Evolutionary conservation across 1,139 yeast genomes (phyloP).

Genomic region (Suhomyces terraborum): DNA sequence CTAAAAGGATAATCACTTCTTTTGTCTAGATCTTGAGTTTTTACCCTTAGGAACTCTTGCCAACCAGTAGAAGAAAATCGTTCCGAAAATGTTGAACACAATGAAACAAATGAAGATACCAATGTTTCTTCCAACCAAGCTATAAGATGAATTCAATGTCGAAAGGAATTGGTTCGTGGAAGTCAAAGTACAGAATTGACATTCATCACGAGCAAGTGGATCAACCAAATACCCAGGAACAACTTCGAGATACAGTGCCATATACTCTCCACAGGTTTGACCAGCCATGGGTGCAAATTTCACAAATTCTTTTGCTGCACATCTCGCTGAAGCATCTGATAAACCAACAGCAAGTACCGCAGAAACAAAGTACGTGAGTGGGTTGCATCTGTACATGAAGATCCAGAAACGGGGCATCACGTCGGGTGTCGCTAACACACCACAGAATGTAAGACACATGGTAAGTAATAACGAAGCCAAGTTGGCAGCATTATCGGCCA

Average conservation of each 20-base stretch:
- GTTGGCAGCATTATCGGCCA: conserved; percentile 77
- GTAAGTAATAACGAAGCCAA: conserved; percentile 64
- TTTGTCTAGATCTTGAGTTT: conserved; percentile 6
- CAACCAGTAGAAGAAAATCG: conserved; percentile 66
- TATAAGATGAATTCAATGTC: conserved; percentile 9
- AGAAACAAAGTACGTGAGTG: conserved; percentile 63
- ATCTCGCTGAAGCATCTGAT: conserved; percentile 50
- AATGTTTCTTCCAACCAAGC: conserved; percentile 12
- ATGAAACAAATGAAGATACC: conserved; percentile 32
- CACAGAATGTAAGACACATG: conserved; percentile 74
- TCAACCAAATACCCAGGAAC: conserved; percentile 40
- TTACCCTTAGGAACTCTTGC: conserved; percentile 67
- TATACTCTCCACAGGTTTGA: conserved; percentile 51
- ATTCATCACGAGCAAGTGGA: conserved; percentile 39
- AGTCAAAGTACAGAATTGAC: conserved; percentile 47
- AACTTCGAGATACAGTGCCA: conserved; percentile 34
- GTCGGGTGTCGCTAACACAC: conserved; percentile 67
- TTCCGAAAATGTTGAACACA: conserved; percentile 51
- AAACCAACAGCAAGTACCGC: conserved; percentile 55
- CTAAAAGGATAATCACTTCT: background rate
- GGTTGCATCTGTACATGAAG: conserved; percentile 65
- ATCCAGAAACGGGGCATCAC: conserved; percentile 52
- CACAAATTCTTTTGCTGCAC: conserved; percentile 50
- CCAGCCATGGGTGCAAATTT: conserved; percentile 50
- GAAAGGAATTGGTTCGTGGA: conserved; percentile 32